Evolutionary conservation across 768 basidiomycete species (phyloP), one percentile per base, ranked within the genome.

Genomic region (Gloeopeniophorella convolvens): DNA sequence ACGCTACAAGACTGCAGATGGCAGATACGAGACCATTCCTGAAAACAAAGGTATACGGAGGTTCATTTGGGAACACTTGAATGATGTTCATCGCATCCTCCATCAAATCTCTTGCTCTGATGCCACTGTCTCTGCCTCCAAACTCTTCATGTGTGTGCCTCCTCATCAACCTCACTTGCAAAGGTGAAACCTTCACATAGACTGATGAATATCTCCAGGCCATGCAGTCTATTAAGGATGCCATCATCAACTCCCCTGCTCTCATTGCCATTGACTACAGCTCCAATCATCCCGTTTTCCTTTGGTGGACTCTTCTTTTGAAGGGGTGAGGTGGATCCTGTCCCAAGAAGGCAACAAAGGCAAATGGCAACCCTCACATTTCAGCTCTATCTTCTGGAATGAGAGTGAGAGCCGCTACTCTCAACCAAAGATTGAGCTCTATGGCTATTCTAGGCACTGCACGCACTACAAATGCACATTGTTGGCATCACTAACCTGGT

Each of bases 361-460:
- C 0, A 50, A 52, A 11, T 50, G 59, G 0, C 59, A 60, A 13
- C 70, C 63, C 26, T 59, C 63, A 0, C 54, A 61, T 0, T 77
- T 74, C 37, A 63, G 70, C 0, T 75, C 69, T 0, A 69, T 76
- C 1, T 56, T 66, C 0, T 59, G 73, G 21, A 71, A 70, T 32
- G 63, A 54, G 0, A n/a, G 45, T 5, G 26, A 45, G 26, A 45
- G 24, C 24, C 45, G n/a, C 5, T 45, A 45, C 24, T 35, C 45
- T 1, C 45, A 45, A 7, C n/a, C 45, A 9, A 35, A 35, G 24
- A 16, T 45, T 3, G 44, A 35, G 15, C 33, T n/a, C n/a, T n/a
- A n/a, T n/a, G n/a, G n/a, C n/a, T n/a, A n/a, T n/a, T n/a, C n/a
- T n/a, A n/a, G n/a, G n/a, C n/a, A n/a, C n/a, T n/a, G n/a, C n/a